Conservation (phyloP, 257 asterid species). For the Jasminum sambac region DNA sequence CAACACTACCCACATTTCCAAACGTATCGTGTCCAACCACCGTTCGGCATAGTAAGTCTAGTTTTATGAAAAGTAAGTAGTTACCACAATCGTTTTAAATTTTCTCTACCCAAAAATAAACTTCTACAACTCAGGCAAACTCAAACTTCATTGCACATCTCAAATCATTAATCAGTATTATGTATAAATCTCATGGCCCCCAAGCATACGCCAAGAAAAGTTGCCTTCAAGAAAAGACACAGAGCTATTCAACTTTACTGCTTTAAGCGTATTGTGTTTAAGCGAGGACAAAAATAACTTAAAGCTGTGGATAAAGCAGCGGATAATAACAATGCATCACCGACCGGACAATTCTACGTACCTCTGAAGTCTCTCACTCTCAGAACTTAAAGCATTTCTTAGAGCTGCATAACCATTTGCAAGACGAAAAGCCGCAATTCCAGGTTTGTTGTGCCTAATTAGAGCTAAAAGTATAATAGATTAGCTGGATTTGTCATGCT, state of each 20-base stretch:
- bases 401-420: slow-evolving; percentile 80
- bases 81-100: too few species aligned
- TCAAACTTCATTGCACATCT: too few species aligned
- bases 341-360: slow-evolving; percentile 15
- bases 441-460: slow-evolving; percentile 79
- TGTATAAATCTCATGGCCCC: too few species aligned
- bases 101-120: too few species aligned
- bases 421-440: slow-evolving; percentile 72
- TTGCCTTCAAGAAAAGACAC: background rate
- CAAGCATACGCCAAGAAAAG: background rate
- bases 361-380: slow-evolving; percentile 74
- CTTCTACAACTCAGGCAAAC: too few species aligned
- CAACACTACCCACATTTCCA: too few species aligned
- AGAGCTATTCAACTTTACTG: background rate
- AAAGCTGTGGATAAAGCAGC: background rate
- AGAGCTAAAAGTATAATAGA: slow-evolving; percentile 47
- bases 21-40: too few species aligned
- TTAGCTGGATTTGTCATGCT: background rate
- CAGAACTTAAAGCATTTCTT: slow-evolving; percentile 77
- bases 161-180: too few species aligned
- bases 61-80: too few species aligned
- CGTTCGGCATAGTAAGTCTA: too few species aligned
- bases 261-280: background rate
- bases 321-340: background rate
- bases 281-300: background rate